Evolutionary conservation across 1,284 basidiomycete species (phyloP).

Genomic region (Phlebopus sp.): DNA sequence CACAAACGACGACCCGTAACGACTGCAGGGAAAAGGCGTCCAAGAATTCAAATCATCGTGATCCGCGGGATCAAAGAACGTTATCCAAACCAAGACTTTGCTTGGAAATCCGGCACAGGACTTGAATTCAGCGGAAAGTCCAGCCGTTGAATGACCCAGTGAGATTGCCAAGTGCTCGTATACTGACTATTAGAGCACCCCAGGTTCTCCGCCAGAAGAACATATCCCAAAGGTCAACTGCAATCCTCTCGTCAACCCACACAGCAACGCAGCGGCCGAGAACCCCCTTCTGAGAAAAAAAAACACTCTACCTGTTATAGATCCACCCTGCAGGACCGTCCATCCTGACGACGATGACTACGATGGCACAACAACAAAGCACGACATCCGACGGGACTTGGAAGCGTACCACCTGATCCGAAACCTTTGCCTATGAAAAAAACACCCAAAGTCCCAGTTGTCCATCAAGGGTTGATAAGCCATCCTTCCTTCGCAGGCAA

Average conservation of each 20-base stretch:
- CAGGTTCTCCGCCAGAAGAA: too few species aligned
- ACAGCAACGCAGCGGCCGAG: neutral
- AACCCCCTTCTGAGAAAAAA: neutral
- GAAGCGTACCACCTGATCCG: too few species aligned
- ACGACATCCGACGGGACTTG: neutral
- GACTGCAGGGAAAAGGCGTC: conserved; percentile 6
- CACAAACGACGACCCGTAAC: conserved; percentile 9
- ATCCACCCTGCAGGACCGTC: neutral
- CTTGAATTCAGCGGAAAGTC: neutral
- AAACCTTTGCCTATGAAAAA: too few species aligned
- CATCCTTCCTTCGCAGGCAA: too few species aligned
- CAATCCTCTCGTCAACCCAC: neutral
- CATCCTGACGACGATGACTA: neutral
- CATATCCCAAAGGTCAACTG: neutral
- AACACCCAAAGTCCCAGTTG: too few species aligned
- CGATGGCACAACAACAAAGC: neutral
- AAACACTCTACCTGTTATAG: too few species aligned
- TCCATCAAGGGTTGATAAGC: neutral
- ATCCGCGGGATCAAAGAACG: neutral
- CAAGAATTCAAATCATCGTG: neutral
- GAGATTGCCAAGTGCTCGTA: too few species aligned
- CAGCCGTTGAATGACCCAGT: too few species aligned
- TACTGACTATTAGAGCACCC: too few species aligned
- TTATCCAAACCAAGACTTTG: neutral
- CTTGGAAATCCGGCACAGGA: neutral